Evolutionary conservation across 73 alveolate genomes (phyloP).

Genomic region (Paramecium sonneborni): DNA sequence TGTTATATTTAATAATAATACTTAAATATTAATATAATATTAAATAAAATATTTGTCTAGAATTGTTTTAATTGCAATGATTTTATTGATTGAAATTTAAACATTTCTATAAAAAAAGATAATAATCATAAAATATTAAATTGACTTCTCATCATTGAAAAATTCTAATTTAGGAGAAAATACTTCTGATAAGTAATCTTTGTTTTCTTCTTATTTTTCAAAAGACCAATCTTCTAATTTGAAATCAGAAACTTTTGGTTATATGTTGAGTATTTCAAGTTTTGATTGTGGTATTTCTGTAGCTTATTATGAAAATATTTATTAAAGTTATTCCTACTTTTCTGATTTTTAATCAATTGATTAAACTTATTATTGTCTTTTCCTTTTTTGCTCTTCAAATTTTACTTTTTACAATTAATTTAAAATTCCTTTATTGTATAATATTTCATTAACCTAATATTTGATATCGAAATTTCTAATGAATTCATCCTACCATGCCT

Average conservation of each 20-base stretch:
- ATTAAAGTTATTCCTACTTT: background rate
- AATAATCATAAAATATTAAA: background rate
- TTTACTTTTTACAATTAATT: background rate
- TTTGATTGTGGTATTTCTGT: background rate
- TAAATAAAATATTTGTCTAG: background rate
- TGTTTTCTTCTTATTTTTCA: background rate
- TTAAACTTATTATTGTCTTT: background rate
- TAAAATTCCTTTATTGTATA: background rate
- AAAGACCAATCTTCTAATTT: background rate
- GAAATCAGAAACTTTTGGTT: background rate
- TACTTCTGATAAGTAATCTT: background rate
- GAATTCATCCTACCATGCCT: slow-evolving; percentile 51
- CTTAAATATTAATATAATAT: background rate
- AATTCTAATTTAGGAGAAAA: slow-evolving; percentile 27
- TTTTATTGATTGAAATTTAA: background rate
- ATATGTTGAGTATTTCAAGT: background rate
- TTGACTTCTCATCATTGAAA: background rate
- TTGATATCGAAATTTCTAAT: slow-evolving; percentile 39
- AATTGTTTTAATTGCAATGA: no score
- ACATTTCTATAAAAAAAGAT: background rate
- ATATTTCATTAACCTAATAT: background rate
- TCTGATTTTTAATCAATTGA: background rate
- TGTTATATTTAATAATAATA: background rate
- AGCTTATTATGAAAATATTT: background rate
- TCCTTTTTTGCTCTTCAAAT: background rate